A percentile compares a stretch with the other conserved stretches of the same genome.
Conservation (phyloP, 208 protist species). For the Leishmania guyanensis region DNA sequence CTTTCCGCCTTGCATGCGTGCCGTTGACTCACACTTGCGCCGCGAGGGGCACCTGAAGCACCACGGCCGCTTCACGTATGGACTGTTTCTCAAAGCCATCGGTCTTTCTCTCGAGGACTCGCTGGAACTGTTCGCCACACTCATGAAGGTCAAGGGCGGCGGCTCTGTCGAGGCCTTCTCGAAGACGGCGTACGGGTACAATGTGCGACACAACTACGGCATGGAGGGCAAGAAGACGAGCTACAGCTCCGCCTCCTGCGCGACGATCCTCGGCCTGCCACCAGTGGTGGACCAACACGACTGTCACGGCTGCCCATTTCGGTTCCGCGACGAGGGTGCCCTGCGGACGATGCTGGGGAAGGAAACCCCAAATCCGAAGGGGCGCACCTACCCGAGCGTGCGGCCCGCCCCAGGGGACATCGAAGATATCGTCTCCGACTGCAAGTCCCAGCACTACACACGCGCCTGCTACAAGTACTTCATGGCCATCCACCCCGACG, state of each 20-base stretch:
- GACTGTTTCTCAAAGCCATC: constrained; percentile 91
- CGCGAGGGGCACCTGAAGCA: constrained; percentile 89
- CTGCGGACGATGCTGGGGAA: constrained; percentile 58
- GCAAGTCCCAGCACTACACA: constrained; percentile 88
- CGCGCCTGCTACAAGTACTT: constrained; percentile 93
- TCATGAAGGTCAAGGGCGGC: constrained; percentile 86
- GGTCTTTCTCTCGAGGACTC: constrained; percentile 87
- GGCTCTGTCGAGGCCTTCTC: constrained; percentile 74
- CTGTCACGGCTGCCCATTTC: constrained; percentile 93
- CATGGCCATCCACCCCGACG: constrained; percentile 82
- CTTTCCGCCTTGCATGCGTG: constrained; percentile 93
- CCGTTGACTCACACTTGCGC: constrained; percentile 81
- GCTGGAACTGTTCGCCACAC: constrained; percentile 79
- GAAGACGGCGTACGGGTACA: constrained; percentile 92
- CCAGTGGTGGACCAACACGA: constrained; percentile 77
- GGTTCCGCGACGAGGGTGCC: constrained; percentile 71
- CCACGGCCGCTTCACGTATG: constrained; percentile 89
- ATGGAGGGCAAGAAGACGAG: constrained; percentile 92
- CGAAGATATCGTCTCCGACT: constrained; percentile 88
- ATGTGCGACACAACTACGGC: constrained; percentile 91
- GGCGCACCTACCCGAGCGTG: constrained; percentile 44
- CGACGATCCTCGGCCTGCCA: constrained; percentile 80
- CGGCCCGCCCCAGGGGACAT: constrained; percentile 65
- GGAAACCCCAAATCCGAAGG: constrained; percentile 63
- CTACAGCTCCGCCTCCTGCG: constrained; percentile 86